These are phyloP conservation scores for Cymbidium sinense DNA, from an alignment of 106 monocot species.

Conservation along the genomic window DNA sequence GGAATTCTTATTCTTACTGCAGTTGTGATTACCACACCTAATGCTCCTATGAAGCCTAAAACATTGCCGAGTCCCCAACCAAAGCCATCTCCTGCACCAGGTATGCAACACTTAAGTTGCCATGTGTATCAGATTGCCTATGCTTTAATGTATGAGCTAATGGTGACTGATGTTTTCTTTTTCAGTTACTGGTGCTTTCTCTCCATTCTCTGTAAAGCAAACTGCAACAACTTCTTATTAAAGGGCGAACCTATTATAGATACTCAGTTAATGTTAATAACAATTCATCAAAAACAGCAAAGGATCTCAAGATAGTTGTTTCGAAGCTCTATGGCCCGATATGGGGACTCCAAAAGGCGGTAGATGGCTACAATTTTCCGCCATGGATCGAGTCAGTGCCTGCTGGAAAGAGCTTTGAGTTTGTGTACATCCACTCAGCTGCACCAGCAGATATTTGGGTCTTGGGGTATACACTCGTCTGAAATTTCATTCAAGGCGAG, in stretches of 20 bases:
- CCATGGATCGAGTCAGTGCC: conserved; percentile 43
- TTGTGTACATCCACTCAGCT: conserved; percentile 64
- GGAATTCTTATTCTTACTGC: conserved; percentile 3
- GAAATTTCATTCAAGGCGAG: background rate
- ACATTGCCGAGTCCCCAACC: conserved; percentile 2
- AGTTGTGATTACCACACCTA: conserved; percentile 24
- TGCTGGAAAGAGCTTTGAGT: conserved; percentile 60
- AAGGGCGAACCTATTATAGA: conserved; percentile 42
- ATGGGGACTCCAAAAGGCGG: conserved; percentile 49
- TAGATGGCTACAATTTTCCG: conserved; percentile 44
- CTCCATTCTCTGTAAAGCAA: conserved; percentile 44
- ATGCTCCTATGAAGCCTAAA: background rate
- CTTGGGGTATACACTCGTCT: conserved; percentile 41
- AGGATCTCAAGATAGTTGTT: conserved; percentile 36
- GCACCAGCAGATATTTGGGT: conserved; percentile 43
- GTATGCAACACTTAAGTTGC: background rate
- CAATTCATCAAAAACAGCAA: conserved; percentile 45
- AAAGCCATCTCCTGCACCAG: conserved; percentile 27
- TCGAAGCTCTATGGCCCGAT: conserved; percentile 53
- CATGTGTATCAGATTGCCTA: no score
- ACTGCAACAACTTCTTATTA: conserved; percentile 49
- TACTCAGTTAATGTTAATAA: conserved; percentile 54
- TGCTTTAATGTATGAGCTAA: background rate
- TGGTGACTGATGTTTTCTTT: background rate
- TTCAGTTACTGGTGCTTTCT: conserved; percentile 21